phyloP scores from a whole-genome alignment of 768 basidiomycete species.

The Cystobasidium tubakii region DNA sequence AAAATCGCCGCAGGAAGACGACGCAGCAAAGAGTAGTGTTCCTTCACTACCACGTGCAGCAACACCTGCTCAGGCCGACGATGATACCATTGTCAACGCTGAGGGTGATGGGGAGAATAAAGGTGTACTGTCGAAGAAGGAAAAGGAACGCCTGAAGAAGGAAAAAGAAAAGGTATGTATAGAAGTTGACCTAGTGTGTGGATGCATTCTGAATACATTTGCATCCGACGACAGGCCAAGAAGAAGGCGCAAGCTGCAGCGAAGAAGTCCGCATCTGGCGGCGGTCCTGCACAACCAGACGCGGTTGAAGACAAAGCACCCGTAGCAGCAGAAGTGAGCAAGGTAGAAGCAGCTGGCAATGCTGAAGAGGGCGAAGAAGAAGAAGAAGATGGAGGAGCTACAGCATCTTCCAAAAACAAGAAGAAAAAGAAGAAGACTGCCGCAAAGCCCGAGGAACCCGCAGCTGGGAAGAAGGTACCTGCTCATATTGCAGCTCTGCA shows the following conservation, averaged over 20 bases:
- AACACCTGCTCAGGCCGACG: conserved; percentile 11
- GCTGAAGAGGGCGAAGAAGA: conserved; percentile 36
- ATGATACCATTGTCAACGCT: conserved; percentile 49
- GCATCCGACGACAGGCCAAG: conserved; percentile 61
- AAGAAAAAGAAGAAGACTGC: conserved; percentile 48
- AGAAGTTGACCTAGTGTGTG: conserved; percentile 2
- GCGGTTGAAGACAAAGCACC: conserved; percentile 40
- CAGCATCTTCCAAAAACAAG: conserved; percentile 46
- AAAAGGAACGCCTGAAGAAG: conserved; percentile 96
- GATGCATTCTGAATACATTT: neutral
- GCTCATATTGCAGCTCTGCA: conserved; percentile 71
- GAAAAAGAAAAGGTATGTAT: conserved; percentile 78
- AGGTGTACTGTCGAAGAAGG: conserved; percentile 76
- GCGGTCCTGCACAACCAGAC: conserved; percentile 11
- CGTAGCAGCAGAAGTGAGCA: conserved; percentile 41
- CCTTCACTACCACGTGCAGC: conserved; percentile 32
- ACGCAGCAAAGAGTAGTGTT: conserved; percentile 39
- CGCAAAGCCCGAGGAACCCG: conserved; percentile 42
- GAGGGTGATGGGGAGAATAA: conserved; percentile 55
- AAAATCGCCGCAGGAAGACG: conserved; percentile 28
- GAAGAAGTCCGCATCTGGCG: conserved; percentile 56
- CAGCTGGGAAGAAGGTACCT: conserved; percentile 54
- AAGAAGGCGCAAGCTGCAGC: conserved; percentile 89
- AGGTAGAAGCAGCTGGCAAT: conserved; percentile 41
- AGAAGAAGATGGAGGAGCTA: conserved; percentile 36